phyloP scores from a whole-genome alignment of 306 rosid species.

The Cucurbita moschata region DNA sequence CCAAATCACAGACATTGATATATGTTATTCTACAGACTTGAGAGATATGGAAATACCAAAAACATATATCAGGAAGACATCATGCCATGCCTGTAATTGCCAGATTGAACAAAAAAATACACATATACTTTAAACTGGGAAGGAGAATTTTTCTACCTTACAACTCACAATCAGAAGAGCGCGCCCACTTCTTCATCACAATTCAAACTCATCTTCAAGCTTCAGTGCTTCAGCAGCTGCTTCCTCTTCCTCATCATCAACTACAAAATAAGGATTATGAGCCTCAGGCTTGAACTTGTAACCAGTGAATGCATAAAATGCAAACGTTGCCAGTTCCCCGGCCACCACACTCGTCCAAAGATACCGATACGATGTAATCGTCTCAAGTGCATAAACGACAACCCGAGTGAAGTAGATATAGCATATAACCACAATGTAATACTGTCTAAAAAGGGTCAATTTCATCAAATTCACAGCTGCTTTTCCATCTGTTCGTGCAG shows the following conservation, averaged over 20 bases:
- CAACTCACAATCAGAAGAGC: not conserved
- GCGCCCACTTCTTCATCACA: conserved; percentile 23
- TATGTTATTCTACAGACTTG: conserved; percentile 4
- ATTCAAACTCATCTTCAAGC: conserved; percentile 90
- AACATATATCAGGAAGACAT: not conserved
- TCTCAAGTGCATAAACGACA: conserved; percentile 80
- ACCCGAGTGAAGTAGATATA: conserved; percentile 92
- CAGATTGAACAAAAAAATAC: not conserved
- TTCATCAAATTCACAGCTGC: conserved; percentile 95
- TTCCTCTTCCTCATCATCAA: conserved; percentile 94
- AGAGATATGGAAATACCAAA: not conserved
- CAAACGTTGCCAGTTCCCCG: conserved; percentile 72
- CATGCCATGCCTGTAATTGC: conserved; percentile 2
- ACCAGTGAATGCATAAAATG: conserved; percentile 71
- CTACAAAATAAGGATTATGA: conserved; percentile 79
- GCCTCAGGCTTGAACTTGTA: conserved; percentile 90
- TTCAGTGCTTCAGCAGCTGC: conserved; percentile 86
- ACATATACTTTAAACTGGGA: not conserved
- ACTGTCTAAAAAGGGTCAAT: conserved; percentile 75
- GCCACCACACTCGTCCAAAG: conserved; percentile 93
- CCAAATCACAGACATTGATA: conserved; percentile 5
- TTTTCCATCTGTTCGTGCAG: conserved; percentile 83
- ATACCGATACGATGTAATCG: conserved; percentile 76
- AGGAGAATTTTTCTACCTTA: not conserved
- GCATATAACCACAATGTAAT: conserved; percentile 79